Base-by-base conservation (phyloP, 108 stramenopile species). In the Cyclotella cryptica region DNA sequence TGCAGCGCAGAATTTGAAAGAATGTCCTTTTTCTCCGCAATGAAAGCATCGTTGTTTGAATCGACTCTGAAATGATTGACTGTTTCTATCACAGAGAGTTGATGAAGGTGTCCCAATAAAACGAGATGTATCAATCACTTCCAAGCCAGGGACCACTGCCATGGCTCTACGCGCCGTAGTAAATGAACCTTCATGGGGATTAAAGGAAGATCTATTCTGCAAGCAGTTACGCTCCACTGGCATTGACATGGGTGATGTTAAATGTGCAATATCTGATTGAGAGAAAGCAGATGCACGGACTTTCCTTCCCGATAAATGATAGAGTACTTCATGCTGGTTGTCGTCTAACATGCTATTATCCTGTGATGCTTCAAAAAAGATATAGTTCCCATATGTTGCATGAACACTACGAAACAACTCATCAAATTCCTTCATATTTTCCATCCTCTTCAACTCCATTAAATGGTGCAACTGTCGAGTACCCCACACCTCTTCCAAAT, bases 1-100 rank as follows among this genome's bases (percentile, higher is more conserved):
- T 22, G 61, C 47, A 21, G 81, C 77, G 57, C 81, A 83, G 49
- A 58, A 78, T 62, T 78, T 78, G 41, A 77, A 77, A 3, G 71
- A 72, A 62, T 83, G 77, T 17, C 81, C 81, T 44, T 83, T 83
- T 39, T 78, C 66, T 42, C 81, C 81, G 30, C 81, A 83, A 27
- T 83, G 81, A 60, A 83, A 83, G 41, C 81, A 83, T 28, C 66
- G 43, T 61, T 83, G 81, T 64, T 78, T 78, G 66, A 83, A 83
- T 26, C 24, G 39, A 29, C 68, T 44, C 40, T 43, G 43, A 17
- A 40, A 19, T 47, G 41, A 35, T 35, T 35, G 35, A 35, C 4
- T 35, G 6, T 35, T 35, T 2, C 6, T 35, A 2, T 35, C 35
- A 35, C 35, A 10, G 35, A 6, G 62, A 10, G 30, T 19, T 39